These are phyloP conservation scores for Shiraia bambusicola DNA, from an alignment of 2,329 filamentous ascomycete species.

Conservation along the genomic window DNA sequence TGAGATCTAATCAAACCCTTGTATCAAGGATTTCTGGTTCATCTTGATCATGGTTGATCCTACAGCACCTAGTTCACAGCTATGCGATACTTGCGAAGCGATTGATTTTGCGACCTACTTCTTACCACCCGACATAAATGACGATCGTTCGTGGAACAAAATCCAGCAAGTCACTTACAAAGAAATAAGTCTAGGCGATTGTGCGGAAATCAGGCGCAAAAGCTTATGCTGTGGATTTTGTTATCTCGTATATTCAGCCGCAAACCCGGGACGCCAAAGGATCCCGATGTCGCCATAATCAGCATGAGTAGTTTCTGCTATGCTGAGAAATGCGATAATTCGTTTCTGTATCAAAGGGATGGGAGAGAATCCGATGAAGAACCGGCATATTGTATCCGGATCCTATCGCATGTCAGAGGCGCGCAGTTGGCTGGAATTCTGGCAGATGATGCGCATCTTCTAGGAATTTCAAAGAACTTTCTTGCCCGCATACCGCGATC, in stretches of 20 bases:
- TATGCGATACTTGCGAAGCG: neutral
- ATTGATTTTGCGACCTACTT: conserved; percentile 1
- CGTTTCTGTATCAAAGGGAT: neutral
- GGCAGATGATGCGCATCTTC: neutral
- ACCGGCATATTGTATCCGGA: neutral
- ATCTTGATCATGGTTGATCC: no score
- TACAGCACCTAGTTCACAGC: neutral
- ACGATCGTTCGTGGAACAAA: neutral
- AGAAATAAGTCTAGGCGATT: neutral
- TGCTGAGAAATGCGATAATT: neutral
- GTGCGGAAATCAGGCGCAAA: neutral
- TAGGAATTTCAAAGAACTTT: conserved; percentile 1
- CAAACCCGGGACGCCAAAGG: neutral
- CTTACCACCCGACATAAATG: neutral
- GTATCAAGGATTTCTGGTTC: no score
- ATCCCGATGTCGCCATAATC: neutral
- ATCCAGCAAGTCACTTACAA: neutral
- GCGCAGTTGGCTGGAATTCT: neutral
- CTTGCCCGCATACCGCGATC: neutral
- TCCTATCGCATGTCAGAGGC: neutral
- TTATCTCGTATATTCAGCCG: neutral
- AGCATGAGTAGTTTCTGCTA: neutral
- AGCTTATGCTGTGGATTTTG: neutral
- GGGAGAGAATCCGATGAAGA: no score
- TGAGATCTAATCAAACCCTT: no score